phyloP scores from a whole-genome alignment of 2,329 filamentous ascomycete genomes.

The Graphilbum ipis-grandicollis region DNA sequence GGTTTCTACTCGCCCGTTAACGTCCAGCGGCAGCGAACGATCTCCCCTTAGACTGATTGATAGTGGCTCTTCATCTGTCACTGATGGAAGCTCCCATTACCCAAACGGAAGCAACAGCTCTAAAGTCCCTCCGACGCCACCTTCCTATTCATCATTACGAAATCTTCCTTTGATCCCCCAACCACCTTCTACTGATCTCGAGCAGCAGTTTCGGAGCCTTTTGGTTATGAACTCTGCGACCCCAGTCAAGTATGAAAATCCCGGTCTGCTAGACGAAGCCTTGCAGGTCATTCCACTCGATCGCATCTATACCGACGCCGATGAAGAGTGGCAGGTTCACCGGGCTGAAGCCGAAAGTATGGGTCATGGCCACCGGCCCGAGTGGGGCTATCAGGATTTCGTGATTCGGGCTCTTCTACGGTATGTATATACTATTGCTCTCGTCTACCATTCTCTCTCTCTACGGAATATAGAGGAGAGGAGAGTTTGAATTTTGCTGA shows the following conservation, averaged over 20 bases:
- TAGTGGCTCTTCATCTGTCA: too few species aligned
- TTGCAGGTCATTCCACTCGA: conserved; percentile 74
- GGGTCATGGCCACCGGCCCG: conserved; percentile 59
- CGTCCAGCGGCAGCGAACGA: conserved; percentile 15
- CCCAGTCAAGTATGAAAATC: conserved; percentile 90
- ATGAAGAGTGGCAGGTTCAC: conserved; percentile 80
- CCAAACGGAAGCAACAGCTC: not conserved
- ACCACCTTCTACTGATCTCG: conserved; percentile 49
- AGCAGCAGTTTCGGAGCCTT: conserved; percentile 62
- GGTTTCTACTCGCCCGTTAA: too few species aligned
- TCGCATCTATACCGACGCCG: conserved; percentile 80
- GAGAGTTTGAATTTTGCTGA: not conserved
- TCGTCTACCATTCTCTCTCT: conserved; percentile 20
- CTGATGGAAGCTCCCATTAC: not conserved
- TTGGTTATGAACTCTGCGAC: conserved; percentile 74
- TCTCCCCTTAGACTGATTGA: too few species aligned
- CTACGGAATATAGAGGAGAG: too few species aligned
- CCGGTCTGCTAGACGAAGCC: conserved; percentile 82
- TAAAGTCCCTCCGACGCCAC: conserved; percentile 17
- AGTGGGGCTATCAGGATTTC: conserved; percentile 97
- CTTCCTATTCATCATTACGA: conserved; percentile 29
- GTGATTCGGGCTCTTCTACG: conserved; percentile 74
- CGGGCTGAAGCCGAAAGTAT: conserved; percentile 78
- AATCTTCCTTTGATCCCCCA: conserved; percentile 46
- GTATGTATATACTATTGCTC: conserved; percentile 21